Evolutionary conservation across 768 basidiomycete species (phyloP), one percentile per base, ranked within the genome.

Genomic region (Clitopilus hobsonii): DNA sequence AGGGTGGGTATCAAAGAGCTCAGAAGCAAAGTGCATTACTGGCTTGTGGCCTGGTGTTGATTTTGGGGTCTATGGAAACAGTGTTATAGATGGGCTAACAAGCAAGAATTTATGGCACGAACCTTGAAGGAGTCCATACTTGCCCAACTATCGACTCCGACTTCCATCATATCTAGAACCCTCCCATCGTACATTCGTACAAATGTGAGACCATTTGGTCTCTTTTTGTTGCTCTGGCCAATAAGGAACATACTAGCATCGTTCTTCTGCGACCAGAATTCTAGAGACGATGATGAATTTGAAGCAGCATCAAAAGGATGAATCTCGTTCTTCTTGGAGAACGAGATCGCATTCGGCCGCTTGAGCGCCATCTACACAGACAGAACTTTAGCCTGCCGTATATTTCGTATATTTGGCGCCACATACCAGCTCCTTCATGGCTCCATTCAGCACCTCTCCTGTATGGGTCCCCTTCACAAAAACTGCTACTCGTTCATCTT

Each of bases 261-360:
- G 71, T 98, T 98, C 73, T 98, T 99, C 11, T 75, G 65, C 0
- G 88, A 77, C 92, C 94, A 99, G 69, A 98, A 98, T 60, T 91
- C 92, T 27, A 99, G 76, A 1, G 93, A 92, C 1, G 74, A 68
- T 49, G 65, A 62, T 49, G 73, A 73, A 22, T 63, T 65, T 3
- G 85, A 72, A 20, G 80, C 66, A 55, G 90, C 79, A 62, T 98
- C 96, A 66, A 99, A 98, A 4, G 97, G 97, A 36, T 88, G 86
- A 10, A 98, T 82, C 23, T 72, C 67, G 67, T 98, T 98, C 71
- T 97, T 96, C 69, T 95, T 97, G 47, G 88, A 90, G 74, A 98
- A 99, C 11, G 92, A 83, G 57, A 98, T 89, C 0, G 87, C 87
- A 63, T 96, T 61, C 0, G 97, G 96, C 55, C 90, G 88, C 70